Evolutionary conservation across 2,329 filamentous ascomycete species (phyloP).

Genomic region (Malbranchea zuffiana): DNA sequence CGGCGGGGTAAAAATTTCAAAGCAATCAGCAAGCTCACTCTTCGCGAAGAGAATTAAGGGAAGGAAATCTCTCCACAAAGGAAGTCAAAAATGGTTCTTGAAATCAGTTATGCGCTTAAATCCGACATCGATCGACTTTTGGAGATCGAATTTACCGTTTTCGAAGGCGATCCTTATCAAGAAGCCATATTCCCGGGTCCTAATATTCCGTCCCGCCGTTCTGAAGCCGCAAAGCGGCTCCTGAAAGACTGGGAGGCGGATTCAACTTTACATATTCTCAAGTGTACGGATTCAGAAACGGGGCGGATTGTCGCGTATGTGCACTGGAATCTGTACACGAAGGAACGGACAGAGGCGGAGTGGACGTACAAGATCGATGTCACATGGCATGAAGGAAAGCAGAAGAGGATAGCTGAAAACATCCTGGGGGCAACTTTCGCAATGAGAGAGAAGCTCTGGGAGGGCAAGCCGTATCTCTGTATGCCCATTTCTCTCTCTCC

Average conservation of each 20-base stretch:
- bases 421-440: not conserved
- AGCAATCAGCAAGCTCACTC: no score
- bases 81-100: constrained; percentile 1
- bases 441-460: not conserved
- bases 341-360: not conserved
- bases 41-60: no score
- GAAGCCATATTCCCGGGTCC: not conserved
- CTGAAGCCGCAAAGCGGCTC: not conserved
- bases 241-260: not conserved
- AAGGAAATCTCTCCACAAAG: no score
- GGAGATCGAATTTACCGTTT: not conserved
- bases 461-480: not conserved
- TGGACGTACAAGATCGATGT: not conserved
- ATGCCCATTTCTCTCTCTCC: not conserved
- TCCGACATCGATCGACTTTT: not conserved
- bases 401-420: not conserved
- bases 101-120: not conserved
- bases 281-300: not conserved
- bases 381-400: not conserved
- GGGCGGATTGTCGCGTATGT: not conserved
- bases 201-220: not conserved
- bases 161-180: not conserved
- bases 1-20: no score
- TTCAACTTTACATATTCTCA: not conserved
- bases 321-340: not conserved